Conservation (phyloP, 2,329 filamentous ascomycete species). For the Hirsutella rhossiliensis region DNA sequence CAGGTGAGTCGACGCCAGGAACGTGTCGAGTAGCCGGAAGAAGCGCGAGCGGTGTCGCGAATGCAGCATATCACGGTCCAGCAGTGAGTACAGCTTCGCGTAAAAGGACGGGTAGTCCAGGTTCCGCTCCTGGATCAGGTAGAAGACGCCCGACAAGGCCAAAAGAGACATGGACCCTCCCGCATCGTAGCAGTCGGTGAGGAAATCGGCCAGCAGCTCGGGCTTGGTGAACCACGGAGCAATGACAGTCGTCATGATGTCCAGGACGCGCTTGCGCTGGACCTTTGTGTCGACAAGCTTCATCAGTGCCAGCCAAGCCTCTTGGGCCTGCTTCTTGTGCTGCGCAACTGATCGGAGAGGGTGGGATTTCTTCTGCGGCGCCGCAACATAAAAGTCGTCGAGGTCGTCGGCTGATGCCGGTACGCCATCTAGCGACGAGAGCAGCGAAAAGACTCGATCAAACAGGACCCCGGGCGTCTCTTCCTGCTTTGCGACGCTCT, state of each 20-base stretch:
- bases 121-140: conserved; percentile 86
- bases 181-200: conserved; percentile 84
- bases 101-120: conserved; percentile 95
- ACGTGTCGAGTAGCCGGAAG: conserved; percentile 83
- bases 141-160: conserved; percentile 86
- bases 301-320: conserved; percentile 76
- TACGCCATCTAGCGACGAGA: conserved; percentile 57
- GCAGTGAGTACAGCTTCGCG: conserved; percentile 80
- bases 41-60: conserved; percentile 90
- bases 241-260: conserved; percentile 63
- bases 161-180: conserved; percentile 81
- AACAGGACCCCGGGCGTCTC: conserved; percentile 24
- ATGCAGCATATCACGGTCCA: conserved; percentile 77
- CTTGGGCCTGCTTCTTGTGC: conserved; percentile 71
- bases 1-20: conserved; percentile 82
- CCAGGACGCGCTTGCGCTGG: conserved; percentile 69
- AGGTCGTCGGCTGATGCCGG: conserved; percentile 56
- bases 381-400: conserved; percentile 53
- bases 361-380: conserved; percentile 56
- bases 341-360: conserved; percentile 50
- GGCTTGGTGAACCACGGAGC: conserved; percentile 83
- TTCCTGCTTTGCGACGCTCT: conserved; percentile 8
- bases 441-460: conserved; percentile 46
- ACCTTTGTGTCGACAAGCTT: conserved; percentile 52
- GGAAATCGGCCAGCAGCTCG: conserved; percentile 87